Base-by-base conservation (phyloP, 768 basidiomycete genomes). In the Serendipita sp. region DNA sequence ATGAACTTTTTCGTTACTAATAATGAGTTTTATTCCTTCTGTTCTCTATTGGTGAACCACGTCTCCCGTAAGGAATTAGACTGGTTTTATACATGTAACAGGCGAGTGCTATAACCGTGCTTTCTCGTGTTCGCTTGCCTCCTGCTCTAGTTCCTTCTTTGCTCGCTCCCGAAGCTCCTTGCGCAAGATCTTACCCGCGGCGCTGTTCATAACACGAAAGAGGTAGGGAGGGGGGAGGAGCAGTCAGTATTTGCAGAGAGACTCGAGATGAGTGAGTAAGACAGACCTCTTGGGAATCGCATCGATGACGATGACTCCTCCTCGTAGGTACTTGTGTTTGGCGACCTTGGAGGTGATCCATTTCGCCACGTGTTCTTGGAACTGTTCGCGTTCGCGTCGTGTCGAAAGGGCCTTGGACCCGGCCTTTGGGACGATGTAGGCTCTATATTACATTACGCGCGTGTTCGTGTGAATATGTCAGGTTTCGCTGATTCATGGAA, bases 171-270 rank as follows among this genome's bases (percentile, higher is more conserved):
- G 79, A 44, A 94, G 75, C 65, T 90, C 81, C 26, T 87, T 80
- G 48, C 90, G 78, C 33, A 94, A 72, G 68, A 96, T 96, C 73
- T 95, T 94, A 2, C 92, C 92, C 61, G 89, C 81, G 33, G 90
- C 83, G 67, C 89, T 91, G 64, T 14, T 42, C 42, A 42, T 42
- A 11, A 42, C 11, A 42, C 42, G 20, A 42, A 11, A 42, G 11
- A 11, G 11, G 11, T 42, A 11, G 20, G 11, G 20, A 69, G 64
- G 58, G n/a, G n/a, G n/a, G 62, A 34, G 60, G 42, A 26, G 9
- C 63, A 20, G 65, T 26, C 45, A 34, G 44, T 17, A 58, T 3
- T 20, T 3, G 42, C 26, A 24, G 20, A 24, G 41, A 43, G 4
- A 26, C 41, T 1, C 17, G 17, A 44, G n/a, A n/a, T n/a, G n/a